Base-by-base conservation (phyloP, 2,329 filamentous ascomycete species). In the Colletotrichum sp. region DNA sequence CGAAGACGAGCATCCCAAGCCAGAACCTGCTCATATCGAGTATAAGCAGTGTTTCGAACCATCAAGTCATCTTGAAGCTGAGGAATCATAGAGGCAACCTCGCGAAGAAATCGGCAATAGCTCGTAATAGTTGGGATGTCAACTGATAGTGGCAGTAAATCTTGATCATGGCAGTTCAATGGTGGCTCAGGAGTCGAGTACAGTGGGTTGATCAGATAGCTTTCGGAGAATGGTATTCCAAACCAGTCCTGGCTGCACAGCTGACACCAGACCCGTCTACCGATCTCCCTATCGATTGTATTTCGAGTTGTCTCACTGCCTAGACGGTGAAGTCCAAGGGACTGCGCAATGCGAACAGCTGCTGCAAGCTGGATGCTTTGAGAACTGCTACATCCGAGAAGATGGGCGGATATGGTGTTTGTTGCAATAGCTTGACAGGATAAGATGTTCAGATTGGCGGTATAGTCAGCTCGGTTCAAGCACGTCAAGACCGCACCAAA, bases 321-420 rank as follows among this genome's bases (percentile, higher is more conserved):
- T 3, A 87, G 78, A 29, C 82, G 79, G 67, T 89, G 86, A 5
- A 89, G 78, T 0, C 85, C 86, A 0, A 89, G 79, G 1, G 84
- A 83, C 77, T 87, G 86, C 4, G 86, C 86, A 57, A 89, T 87
- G 9, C 86, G 82, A 8, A 85, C 79, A 4, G 84, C 86, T 1
- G 85, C 82, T 4, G 84, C 84, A 11, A 88, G 81, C 24, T 86
- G 81, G 2, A 87, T 84, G 6, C 82, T 84, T 72, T 87, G 86
- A 55, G 84, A 84, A 74, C 87, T 87, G 8, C 86, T 86, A 29
- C 84, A 85, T 2, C 87, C 87, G 2, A 88, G 81, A 18, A 87
- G 78, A 77, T 89, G 87, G 11, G 86, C 87, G 11, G 43, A 51
- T 21, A 51, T 51, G n/a, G 43, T 51, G 43, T 21, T 51, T 21